Percentiles rank a stretch among this genome's conserved stretches.
Evolutionary conservation across 148 eudicot species (phyloP).

Genomic region (Nepenthes gracilis): DNA sequence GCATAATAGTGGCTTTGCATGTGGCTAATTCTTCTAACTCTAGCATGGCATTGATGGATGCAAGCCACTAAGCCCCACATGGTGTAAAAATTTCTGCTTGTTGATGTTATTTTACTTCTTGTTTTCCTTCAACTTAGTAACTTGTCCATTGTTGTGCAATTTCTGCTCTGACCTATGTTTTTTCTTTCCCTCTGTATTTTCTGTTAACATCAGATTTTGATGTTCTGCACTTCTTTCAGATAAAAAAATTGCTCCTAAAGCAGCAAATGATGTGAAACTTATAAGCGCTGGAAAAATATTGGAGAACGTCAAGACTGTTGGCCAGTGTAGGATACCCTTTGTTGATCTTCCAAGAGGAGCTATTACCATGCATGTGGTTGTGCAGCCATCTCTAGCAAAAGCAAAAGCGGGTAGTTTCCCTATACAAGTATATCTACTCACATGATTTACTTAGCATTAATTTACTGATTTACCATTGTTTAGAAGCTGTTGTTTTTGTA

Average conservation of each 20-base stretch:
- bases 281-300: conserved; percentile 74
- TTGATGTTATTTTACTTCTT: too few relatives aligned
- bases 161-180: too few relatives aligned
- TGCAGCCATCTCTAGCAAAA: conserved; percentile 70
- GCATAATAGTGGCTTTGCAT: too few relatives aligned
- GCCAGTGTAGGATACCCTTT: conserved; percentile 68
- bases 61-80: too few relatives aligned
- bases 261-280: conserved; percentile 62
- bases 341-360: conserved; percentile 59
- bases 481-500: not conserved
- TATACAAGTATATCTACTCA: not conserved
- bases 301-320: conserved; percentile 78
- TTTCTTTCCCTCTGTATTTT: too few relatives aligned
- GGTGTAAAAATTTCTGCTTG: too few relatives aligned
- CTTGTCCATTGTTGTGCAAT: too few relatives aligned
- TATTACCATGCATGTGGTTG: conserved; percentile 88
- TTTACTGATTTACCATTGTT: too few relatives aligned
- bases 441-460: not conserved
- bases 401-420: conserved; percentile 50
- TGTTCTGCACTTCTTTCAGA: conserved; percentile 16
- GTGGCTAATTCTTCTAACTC: too few relatives aligned
- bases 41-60: too few relatives aligned
- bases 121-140: too few relatives aligned
- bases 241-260: conserved; percentile 58
- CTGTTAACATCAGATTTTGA: too few relatives aligned